Percentiles rank a stretch among this genome's conserved stretches.
phyloP scores from a whole-genome alignment of 345 rosid genomes.

The Ceriops zippeliana region DNA sequence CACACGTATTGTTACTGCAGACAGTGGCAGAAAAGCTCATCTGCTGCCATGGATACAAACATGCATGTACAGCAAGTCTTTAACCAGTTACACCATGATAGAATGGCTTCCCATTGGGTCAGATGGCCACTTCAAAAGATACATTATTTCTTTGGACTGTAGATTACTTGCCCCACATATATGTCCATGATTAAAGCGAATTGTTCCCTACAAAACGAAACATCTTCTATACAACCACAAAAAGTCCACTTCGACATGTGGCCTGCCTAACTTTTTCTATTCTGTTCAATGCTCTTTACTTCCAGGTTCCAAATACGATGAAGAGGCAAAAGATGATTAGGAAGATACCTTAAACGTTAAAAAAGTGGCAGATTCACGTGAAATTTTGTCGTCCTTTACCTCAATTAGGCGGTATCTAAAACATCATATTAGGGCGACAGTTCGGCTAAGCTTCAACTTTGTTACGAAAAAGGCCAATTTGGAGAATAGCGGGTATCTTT shows the following conservation, averaged over 20 bases:
- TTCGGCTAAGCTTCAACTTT: too few species aligned
- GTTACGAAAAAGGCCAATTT: too few species aligned
- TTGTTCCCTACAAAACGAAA: constrained; percentile 8
- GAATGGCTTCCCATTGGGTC: neutral
- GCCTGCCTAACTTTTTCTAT: constrained; percentile 10
- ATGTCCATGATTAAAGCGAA: constrained; percentile 8
- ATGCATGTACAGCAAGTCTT: neutral
- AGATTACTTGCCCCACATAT: neutral
- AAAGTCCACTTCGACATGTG: constrained; percentile 7
- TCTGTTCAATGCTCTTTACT: constrained; percentile 3
- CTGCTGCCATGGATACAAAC: constrained; percentile 8
- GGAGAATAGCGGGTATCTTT: too few species aligned
- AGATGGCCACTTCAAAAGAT: neutral
- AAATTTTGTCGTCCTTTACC: too few species aligned
- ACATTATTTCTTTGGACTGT: neutral
- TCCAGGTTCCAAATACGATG: too few species aligned
- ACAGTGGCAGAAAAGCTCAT: too few species aligned
- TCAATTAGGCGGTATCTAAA: too few species aligned
- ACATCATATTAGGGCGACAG: too few species aligned
- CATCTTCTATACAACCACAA: constrained; percentile 4
- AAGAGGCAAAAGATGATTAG: too few species aligned
- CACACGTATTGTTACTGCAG: too few species aligned
- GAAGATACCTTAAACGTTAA: too few species aligned
- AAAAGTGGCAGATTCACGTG: too few species aligned
- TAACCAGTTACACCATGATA: constrained; percentile 5